Conservation (phyloP, 106 monocot genomes). For the Platanthera guangdongensis region DNA sequence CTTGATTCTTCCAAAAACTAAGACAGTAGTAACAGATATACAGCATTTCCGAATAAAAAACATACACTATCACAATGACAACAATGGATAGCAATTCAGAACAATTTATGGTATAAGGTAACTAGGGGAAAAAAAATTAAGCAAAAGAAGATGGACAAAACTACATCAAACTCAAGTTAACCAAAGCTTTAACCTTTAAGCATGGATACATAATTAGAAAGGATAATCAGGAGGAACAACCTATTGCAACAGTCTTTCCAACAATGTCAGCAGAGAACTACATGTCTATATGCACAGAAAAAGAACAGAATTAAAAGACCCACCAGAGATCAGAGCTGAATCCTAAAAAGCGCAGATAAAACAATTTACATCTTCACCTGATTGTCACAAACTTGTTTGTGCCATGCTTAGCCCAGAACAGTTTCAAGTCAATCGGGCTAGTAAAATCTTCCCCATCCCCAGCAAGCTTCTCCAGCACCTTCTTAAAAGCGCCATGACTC, state of each 20-base stretch:
- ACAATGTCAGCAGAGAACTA: slow-evolving; percentile 11
- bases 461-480: slow-evolving; percentile 54
- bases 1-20: no score
- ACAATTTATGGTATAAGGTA: background rate
- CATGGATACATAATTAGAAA: slow-evolving; percentile 15
- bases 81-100: no score
- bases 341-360: slow-evolving; percentile 8
- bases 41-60: no score
- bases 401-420: slow-evolving; percentile 51
- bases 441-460: slow-evolving; percentile 46
- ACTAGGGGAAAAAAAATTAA: background rate
- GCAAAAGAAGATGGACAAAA: slow-evolving; percentile 7
- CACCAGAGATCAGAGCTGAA: background rate
- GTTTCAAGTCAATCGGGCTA: slow-evolving; percentile 43
- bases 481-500: slow-evolving; percentile 58
- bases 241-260: slow-evolving; percentile 10
- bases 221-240: slow-evolving; percentile 13
- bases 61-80: no score
- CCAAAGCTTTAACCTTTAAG: slow-evolving; percentile 9
- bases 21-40: no score
- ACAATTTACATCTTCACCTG: slow-evolving; percentile 31
- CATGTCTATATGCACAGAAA: slow-evolving; percentile 24
- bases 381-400: slow-evolving; percentile 65
- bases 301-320: slow-evolving; percentile 2
- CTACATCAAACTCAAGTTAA: slow-evolving; percentile 6